phyloP scores from a whole-genome alignment of 169 alveolate genomes.

The Theileria sp. region DNA sequence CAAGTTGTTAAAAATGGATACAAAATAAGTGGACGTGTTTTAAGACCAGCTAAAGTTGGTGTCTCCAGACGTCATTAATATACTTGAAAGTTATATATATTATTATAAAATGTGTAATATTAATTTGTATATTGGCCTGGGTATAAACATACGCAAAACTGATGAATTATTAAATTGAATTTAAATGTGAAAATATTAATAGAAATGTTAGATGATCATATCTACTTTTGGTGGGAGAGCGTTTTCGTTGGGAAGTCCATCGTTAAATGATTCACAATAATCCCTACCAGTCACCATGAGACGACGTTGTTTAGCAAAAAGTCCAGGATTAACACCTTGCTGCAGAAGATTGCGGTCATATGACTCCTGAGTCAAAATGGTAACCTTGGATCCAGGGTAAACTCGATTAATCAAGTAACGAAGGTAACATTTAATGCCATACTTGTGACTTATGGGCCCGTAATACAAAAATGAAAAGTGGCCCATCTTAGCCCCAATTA shows the following conservation, averaged over 20 bases:
- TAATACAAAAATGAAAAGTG: slow-evolving; percentile 64
- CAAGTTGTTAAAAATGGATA: slow-evolving; percentile 88
- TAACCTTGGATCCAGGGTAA: slow-evolving; percentile 64
- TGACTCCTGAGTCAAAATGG: slow-evolving; percentile 47
- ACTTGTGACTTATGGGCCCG: slow-evolving; percentile 63
- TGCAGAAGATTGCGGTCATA: slow-evolving; percentile 14
- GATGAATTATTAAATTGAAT: background rate
- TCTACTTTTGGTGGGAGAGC: slow-evolving; percentile 52
- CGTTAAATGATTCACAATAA: slow-evolving; percentile 40
- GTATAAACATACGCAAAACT: background rate
- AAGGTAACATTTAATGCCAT: slow-evolving; percentile 62
- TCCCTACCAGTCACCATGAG: slow-evolving; percentile 54
- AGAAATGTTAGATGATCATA: slow-evolving; percentile 33
- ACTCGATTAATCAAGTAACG: slow-evolving; percentile 39
- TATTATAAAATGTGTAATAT: background rate
- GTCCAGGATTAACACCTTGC: slow-evolving; percentile 52
- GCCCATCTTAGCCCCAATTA: slow-evolving; percentile 70
- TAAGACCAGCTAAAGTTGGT: slow-evolving; percentile 77
- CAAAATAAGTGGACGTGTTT: slow-evolving; percentile 85
- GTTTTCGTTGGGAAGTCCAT: slow-evolving; percentile 50
- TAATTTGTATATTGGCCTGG: background rate
- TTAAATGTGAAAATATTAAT: background rate
- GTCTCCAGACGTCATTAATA: slow-evolving; percentile 43
- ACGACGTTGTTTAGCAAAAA: slow-evolving; percentile 52
- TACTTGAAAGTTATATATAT: background rate